These are phyloP conservation scores for Pythium utonaiense DNA, from an alignment of 352 stramenopile species.

Conservation along the genomic window DNA sequence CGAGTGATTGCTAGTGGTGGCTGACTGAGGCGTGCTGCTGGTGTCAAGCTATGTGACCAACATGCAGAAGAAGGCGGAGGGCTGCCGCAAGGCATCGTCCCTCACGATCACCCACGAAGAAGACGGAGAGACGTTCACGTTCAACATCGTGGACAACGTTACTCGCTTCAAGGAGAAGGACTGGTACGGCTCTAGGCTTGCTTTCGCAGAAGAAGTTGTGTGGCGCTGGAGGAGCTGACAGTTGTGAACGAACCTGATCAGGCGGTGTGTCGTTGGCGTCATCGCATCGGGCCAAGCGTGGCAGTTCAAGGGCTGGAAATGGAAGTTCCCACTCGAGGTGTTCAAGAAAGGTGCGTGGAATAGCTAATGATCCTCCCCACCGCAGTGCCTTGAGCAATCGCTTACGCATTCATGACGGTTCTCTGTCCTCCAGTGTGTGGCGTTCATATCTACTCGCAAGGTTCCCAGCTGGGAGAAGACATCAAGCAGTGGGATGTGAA, in stretches of 20 bases:
- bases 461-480: conserved; percentile 68
- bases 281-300: conserved; percentile 87
- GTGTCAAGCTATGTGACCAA: conserved; percentile 51
- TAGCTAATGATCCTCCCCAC: too few species aligned
- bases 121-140: conserved; percentile 77
- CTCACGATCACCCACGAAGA: conserved; percentile 83
- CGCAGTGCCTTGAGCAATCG: too few species aligned
- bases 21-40: too few species aligned
- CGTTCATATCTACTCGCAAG: conserved; percentile 84
- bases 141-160: conserved; percentile 88
- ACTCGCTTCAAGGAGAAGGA: conserved; percentile 83
- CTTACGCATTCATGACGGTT: not conserved
- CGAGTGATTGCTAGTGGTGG: too few species aligned
- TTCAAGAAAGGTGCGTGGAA: conserved; percentile 84
- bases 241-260: conserved; percentile 14
- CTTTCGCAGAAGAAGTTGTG: not conserved
- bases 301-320: conserved; percentile 94
- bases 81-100: conserved; percentile 74
- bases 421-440: conserved; percentile 53
- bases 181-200: conserved; percentile 43
- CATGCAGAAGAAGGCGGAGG: conserved; percentile 84
- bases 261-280: conserved; percentile 86
- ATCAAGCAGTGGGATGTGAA: conserved; percentile 91
- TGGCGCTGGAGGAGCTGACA: not conserved
- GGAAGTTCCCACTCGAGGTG: conserved; percentile 87